phyloP scores from a whole-genome alignment of 441 rosid species.

The Geranium incanum region DNA sequence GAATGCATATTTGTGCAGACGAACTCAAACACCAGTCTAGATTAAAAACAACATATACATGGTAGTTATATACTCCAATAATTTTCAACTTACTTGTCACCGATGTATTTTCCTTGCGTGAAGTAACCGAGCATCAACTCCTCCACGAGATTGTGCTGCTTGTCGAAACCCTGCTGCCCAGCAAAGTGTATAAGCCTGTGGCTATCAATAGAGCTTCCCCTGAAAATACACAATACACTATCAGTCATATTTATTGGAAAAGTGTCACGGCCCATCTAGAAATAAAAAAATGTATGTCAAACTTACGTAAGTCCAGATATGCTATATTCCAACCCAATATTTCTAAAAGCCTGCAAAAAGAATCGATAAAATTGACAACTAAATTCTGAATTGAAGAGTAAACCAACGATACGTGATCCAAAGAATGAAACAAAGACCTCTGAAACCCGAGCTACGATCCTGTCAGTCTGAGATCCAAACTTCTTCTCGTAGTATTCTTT shows the following conservation, averaged over 20 bases:
- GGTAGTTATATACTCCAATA: neutral
- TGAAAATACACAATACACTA: conserved; percentile 25
- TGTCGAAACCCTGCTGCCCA: conserved; percentile 48
- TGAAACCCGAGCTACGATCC: conserved; percentile 42
- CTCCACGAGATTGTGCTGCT: conserved; percentile 69
- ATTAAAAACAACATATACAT: neutral
- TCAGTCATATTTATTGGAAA: conserved; percentile 12
- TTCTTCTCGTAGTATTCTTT: conserved; percentile 48
- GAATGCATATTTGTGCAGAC: neutral
- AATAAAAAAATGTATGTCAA: conserved; percentile 3
- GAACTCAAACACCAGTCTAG: neutral
- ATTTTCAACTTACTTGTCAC: conserved; percentile 46
- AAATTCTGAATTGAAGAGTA: conserved; percentile 1
- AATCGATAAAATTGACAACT: neutral
- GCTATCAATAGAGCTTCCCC: conserved; percentile 77
- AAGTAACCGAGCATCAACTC: conserved; percentile 77
- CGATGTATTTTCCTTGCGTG: conserved; percentile 70
- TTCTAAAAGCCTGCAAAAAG: conserved; percentile 43
- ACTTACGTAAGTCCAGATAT: conserved; percentile 61
- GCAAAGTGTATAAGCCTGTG: conserved; percentile 73
- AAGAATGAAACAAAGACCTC: conserved; percentile 40
- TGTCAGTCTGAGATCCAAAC: conserved; percentile 52
- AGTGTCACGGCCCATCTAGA: neutral
- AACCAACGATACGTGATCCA: neutral
- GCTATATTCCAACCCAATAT: conserved; percentile 51